Evolutionary conservation across 257 asterid genomes (phyloP).

Genomic region (Penstemon eatonii): DNA sequence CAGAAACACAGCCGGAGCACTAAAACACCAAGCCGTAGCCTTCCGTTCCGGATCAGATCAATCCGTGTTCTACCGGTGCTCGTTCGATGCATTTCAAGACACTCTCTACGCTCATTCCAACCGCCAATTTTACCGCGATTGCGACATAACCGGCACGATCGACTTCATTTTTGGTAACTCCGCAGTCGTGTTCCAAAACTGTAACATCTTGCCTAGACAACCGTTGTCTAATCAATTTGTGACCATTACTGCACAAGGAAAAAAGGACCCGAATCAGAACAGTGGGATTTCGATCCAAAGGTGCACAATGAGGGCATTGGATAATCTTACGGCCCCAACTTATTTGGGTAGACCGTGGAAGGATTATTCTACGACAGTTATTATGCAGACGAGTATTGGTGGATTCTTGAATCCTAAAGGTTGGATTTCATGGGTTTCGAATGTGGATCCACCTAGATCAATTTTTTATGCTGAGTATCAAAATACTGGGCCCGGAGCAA

Average conservation of each 20-base stretch:
- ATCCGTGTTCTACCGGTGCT: conserved; percentile 66
- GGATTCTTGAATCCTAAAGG: conserved; percentile 59
- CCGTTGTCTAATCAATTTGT: conserved; percentile 70
- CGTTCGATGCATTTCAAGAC: conserved; percentile 77
- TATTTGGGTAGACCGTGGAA: conserved; percentile 90
- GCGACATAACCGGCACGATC: conserved; percentile 73
- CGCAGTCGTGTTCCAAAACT: conserved; percentile 64
- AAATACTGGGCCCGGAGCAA: conserved; percentile 68
- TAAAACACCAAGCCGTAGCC: conserved; percentile 88
- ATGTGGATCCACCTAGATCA: conserved; percentile 54
- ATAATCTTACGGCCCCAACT: conserved; percentile 46
- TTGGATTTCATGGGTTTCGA: conserved; percentile 61
- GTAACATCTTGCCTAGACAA: conserved; percentile 75
- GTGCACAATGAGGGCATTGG: conserved; percentile 51
- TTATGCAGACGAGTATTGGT: conserved; percentile 56
- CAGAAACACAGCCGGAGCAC: conserved; percentile 76
- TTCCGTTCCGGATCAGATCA: conserved; percentile 69
- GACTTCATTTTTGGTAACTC: conserved; percentile 87
- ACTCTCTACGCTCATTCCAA: conserved; percentile 80
- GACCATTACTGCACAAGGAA: conserved; percentile 88
- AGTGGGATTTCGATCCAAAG: conserved; percentile 72
- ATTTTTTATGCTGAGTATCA: conserved; percentile 64
- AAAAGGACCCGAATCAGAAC: conserved; percentile 72
- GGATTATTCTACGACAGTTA: conserved; percentile 54
- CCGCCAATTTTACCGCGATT: conserved; percentile 84